Conservation (phyloP, 2,329 filamentous ascomycete genomes). For the Diaporthe humulicola region DNA sequence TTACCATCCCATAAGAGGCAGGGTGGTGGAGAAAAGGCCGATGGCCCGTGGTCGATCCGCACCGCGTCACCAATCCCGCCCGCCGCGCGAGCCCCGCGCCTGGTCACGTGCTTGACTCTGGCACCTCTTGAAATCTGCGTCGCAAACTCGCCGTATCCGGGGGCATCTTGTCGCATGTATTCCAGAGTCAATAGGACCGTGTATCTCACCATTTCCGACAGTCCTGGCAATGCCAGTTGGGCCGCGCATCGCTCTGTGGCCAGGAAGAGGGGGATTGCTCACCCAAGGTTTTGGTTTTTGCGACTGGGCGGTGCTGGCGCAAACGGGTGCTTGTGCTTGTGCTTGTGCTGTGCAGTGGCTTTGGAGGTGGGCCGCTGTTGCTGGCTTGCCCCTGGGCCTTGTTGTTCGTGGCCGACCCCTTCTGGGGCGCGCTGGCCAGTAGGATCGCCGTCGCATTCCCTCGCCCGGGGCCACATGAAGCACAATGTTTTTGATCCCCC, state of each 20-base stretch:
- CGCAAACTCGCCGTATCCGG: slow-evolving; percentile 25
- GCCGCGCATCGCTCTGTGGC: slow-evolving; percentile 27
- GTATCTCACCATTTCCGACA: not conserved
- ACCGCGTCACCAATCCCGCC: slow-evolving; percentile 8
- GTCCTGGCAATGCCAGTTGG: not conserved
- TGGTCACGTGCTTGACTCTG: slow-evolving; percentile 27
- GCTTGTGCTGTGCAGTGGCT: slow-evolving; percentile 19
- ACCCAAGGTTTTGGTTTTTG: slow-evolving; percentile 23
- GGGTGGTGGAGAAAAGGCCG: not conserved
- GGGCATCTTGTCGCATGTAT: slow-evolving; percentile 25
- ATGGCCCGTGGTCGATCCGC: not conserved
- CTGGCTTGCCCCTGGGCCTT: slow-evolving; percentile 29
- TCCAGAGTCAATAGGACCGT: not conserved
- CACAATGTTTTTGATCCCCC: slow-evolving; percentile 44
- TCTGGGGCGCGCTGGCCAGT: slow-evolving; percentile 43
- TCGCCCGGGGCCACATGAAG: slow-evolving; percentile 39
- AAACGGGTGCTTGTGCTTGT: slow-evolving; percentile 17
- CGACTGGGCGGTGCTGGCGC: slow-evolving; percentile 32
- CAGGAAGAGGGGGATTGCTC: slow-evolving; percentile 29
- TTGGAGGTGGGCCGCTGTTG: slow-evolving; percentile 22
- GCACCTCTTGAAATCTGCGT: slow-evolving; percentile 8
- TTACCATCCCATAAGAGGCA: not conserved
- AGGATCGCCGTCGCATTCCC: slow-evolving; percentile 43
- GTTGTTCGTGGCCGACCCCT: slow-evolving; percentile 35
- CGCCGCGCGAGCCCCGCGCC: slow-evolving; percentile 30